A percentile compares a stretch with the other conserved stretches of the same genome.
These are phyloP conservation scores for Phytophthora litchii DNA, from an alignment of 352 stramenopile genomes.

Conservation along the genomic window DNA sequence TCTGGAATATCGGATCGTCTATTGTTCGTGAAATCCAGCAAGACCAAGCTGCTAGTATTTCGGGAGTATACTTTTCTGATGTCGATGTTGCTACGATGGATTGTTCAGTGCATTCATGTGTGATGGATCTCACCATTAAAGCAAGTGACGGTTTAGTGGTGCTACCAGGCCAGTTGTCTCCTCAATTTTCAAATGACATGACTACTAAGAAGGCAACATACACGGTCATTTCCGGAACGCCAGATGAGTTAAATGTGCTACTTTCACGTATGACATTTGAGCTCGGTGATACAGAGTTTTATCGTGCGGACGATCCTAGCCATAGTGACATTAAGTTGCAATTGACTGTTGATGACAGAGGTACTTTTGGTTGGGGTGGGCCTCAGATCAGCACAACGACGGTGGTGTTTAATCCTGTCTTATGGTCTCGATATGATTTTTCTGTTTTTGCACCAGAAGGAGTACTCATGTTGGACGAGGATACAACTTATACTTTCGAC, in stretches of 20 bases:
- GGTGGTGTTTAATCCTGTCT: slow-evolving; percentile 38
- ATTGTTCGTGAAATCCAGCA: slow-evolving; percentile 30
- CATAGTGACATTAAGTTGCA: slow-evolving; percentile 44
- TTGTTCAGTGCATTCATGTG: slow-evolving; percentile 33
- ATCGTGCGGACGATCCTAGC: slow-evolving; percentile 24
- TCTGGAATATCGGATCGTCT: slow-evolving; percentile 49
- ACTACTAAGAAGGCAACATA: slow-evolving; percentile 26
- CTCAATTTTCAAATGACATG: slow-evolving; percentile 25
- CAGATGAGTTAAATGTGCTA: slow-evolving; percentile 44
- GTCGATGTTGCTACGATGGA: slow-evolving; percentile 39
- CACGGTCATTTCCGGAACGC: slow-evolving; percentile 41
- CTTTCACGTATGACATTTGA: slow-evolving; percentile 57
- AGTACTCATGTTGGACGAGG: slow-evolving; percentile 48
- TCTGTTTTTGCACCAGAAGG: slow-evolving; percentile 25
- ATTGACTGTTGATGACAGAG: slow-evolving; percentile 66
- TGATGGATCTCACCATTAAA: slow-evolving; percentile 68
- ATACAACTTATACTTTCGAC: slow-evolving; percentile 41
- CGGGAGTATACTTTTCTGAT: slow-evolving; percentile 52
- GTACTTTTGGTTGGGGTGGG: slow-evolving; percentile 52
- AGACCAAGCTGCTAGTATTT: slow-evolving; percentile 34
- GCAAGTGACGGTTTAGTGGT: slow-evolving; percentile 38
- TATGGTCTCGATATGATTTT: slow-evolving; percentile 34
- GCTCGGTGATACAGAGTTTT: slow-evolving; percentile 35
- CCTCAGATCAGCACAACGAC: slow-evolving; percentile 45
- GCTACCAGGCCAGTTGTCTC: slow-evolving; percentile 22